Evolutionary conservation across 352 stramenopile species (phyloP), one percentile per base, ranked within the genome.

Genomic region (Pythium pectinolyticum): DNA sequence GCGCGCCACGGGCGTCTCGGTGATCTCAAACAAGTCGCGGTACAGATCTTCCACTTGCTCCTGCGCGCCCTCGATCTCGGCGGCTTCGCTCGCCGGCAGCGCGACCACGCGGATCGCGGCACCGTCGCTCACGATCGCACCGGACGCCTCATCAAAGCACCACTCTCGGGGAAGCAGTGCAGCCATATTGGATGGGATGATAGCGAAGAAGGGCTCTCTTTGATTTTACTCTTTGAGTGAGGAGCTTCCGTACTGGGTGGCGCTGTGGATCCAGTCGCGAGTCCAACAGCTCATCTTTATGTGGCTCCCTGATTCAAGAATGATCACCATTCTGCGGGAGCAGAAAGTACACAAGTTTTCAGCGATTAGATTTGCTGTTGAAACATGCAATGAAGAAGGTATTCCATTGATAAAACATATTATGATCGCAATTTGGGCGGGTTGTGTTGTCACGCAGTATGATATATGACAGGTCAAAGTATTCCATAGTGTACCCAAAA

Each of bases 21-120:
- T 48, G 10, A 24, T 7, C 30, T 57, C 48, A 22, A 65, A 57
- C 1, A 65, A 15, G 20, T 51, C 57, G 9, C 31, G 10, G 22
- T 65, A 58, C 32, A 65, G 48, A 20, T 31, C 30, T 34, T 65
- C 48, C 6, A 30, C 57, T 34, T 65, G 57, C 39, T 58, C 34
- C 11, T 45, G 15, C 10, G 30, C 57, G 37, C 39, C 57, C 10
- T 50, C 35, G 17, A 56, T 28, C 15, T 40, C 30, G 20, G 45
- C 56, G 9, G 56, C 46, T 30, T 63, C 45, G 46, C 22, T 19
- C 11, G 45, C 17, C 10, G 22, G 22, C 32, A 63, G 34, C 34
- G 56, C 14, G 45, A 63, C n/a, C 22, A 63, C 56, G 45, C 56
- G 56, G 15, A 63, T 56, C n/a, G 25, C 46, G 19, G 45, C 34